Percentiles rank a stretch among this genome's conserved stretches.
phyloP scores from a whole-genome alignment of 1,284 basidiomycete genomes.

The Malassezia japonica region DNA sequence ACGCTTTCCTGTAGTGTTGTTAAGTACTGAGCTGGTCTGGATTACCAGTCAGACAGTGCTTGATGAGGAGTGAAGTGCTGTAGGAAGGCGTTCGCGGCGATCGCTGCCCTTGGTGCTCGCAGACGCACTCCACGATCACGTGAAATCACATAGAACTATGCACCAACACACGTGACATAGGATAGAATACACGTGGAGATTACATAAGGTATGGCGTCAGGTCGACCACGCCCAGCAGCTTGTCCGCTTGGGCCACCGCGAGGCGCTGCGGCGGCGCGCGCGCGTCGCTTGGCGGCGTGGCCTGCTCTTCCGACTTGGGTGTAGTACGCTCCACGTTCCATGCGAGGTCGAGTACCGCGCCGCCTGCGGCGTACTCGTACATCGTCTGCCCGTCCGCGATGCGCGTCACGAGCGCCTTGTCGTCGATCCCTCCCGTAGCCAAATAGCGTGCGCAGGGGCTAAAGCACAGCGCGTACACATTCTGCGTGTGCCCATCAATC shows the following conservation, averaged over 20 bases:
- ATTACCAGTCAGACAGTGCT: constrained; percentile 14
- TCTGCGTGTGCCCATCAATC: constrained; percentile 38
- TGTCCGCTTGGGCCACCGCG: constrained; percentile 38
- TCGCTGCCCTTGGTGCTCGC: too few species aligned
- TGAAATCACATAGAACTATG: constrained; percentile 11
- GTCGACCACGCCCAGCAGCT: constrained; percentile 34
- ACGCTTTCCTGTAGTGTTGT: constrained; percentile 7
- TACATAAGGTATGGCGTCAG: constrained; percentile 19
- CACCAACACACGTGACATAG: constrained; percentile 10
- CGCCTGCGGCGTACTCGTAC: constrained; percentile 16
- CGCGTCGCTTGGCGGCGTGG: background rate
- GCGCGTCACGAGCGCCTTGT: constrained; percentile 32
- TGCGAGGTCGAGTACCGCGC: constrained; percentile 20
- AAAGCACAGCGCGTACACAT: constrained; percentile 40
- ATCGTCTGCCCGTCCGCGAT: constrained; percentile 20
- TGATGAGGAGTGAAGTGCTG: constrained; percentile 17
- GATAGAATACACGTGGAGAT: background rate
- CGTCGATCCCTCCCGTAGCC: constrained; percentile 44
- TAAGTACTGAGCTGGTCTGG: constrained; percentile 13
- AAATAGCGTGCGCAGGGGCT: constrained; percentile 40
- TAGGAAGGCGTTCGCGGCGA: constrained; percentile 5
- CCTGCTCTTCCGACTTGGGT: background rate
- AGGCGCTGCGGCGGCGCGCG: constrained; percentile 23
- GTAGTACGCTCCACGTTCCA: constrained; percentile 12
- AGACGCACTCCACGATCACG: too few species aligned